These are phyloP conservation scores for Erysimum cheiranthoides DNA, from an alignment of 345 rosid species.

Conservation along the genomic window DNA sequence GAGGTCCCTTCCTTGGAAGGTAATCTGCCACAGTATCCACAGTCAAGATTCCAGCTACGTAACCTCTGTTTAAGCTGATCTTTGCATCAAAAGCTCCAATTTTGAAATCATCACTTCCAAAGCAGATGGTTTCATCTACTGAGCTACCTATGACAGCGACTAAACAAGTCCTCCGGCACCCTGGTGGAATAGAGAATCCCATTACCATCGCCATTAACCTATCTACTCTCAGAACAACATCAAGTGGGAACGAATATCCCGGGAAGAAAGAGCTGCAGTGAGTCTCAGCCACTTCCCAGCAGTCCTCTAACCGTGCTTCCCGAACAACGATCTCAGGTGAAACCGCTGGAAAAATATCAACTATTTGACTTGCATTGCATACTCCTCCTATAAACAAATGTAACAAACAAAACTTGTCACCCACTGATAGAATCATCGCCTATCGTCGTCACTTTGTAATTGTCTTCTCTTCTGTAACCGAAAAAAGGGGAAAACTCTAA, in stretches of 20 bases:
- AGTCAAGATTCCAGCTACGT: conserved; percentile 89
- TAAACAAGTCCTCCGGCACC: conserved; percentile 74
- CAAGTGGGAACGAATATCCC: conserved; percentile 80
- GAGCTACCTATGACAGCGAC: conserved; percentile 83
- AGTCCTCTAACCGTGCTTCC: conserved; percentile 92
- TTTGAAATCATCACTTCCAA: conserved; percentile 74
- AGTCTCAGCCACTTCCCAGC: conserved; percentile 99
- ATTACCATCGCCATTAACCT: conserved; percentile 77
- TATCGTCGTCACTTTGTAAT: neutral
- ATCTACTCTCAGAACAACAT: conserved; percentile 76
- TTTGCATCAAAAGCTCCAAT: conserved; percentile 75
- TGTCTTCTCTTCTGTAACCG: neutral
- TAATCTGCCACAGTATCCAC: conserved; percentile 87
- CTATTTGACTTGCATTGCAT: conserved; percentile 87
- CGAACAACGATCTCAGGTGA: conserved; percentile 87
- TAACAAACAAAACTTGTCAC: conserved; percentile 7
- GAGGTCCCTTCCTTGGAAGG: conserved; percentile 88
- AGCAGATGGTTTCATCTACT: conserved; percentile 51
- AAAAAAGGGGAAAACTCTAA: neutral
- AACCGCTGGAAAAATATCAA: conserved; percentile 65
- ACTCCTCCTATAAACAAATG: conserved; percentile 60
- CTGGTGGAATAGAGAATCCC: conserved; percentile 74
- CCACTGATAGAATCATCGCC: conserved; percentile 3
- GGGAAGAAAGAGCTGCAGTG: conserved; percentile 95
- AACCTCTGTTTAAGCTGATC: conserved; percentile 66